Percentiles rank a stretch among this genome's conserved stretches.
Conservation (phyloP, 73 alveolate genomes). For the Strombidium stylifer region DNA sequence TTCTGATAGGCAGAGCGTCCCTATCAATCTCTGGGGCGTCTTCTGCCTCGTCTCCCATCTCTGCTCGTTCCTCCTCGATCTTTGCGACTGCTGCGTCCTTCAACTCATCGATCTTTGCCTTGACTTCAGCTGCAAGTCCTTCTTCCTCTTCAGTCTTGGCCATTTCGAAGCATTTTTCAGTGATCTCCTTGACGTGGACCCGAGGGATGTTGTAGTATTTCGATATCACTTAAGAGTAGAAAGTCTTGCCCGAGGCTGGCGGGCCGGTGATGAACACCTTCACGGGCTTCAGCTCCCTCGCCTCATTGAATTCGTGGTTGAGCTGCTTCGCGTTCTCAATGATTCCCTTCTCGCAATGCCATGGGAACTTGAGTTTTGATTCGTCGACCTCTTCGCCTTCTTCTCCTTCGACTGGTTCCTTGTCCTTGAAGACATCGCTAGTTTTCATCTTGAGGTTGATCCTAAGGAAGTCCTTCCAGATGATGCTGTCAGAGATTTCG, state of each 20-base stretch:
- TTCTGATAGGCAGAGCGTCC: slow-evolving; percentile 18
- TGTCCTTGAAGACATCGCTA: slow-evolving; percentile 71
- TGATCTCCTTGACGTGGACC: slow-evolving; percentile 66
- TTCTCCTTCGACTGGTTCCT: slow-evolving; percentile 79
- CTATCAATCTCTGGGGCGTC: slow-evolving; percentile 38
- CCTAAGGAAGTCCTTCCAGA: slow-evolving; percentile 51
- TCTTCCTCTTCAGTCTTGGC: slow-evolving; percentile 62
- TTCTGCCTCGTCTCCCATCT: slow-evolving; percentile 9
- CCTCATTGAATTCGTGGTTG: slow-evolving; percentile 78
- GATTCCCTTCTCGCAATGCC: slow-evolving; percentile 89
- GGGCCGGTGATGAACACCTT: slow-evolving; percentile 91
- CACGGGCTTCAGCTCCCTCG: slow-evolving; percentile 77
- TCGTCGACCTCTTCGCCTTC: slow-evolving; percentile 73
- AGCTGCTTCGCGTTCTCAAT: slow-evolving; percentile 63
- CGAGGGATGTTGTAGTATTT: slow-evolving; percentile 85
- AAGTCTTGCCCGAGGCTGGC: slow-evolving; percentile 91
- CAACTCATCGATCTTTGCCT: slow-evolving; percentile 17
- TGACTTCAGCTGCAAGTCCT: slow-evolving; percentile 54
- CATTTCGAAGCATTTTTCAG: slow-evolving; percentile 50
- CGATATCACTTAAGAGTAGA: slow-evolving; percentile 58
- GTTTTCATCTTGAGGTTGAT: slow-evolving; percentile 67
- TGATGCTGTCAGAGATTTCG: too few relatives aligned
- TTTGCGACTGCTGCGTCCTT: slow-evolving; percentile 46
- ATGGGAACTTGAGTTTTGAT: slow-evolving; percentile 67
- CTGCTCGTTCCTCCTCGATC: slow-evolving; percentile 27